These are phyloP conservation scores for Tephrocybe sp. DNA, from an alignment of 768 basidiomycete species.

Conservation along the genomic window DNA sequence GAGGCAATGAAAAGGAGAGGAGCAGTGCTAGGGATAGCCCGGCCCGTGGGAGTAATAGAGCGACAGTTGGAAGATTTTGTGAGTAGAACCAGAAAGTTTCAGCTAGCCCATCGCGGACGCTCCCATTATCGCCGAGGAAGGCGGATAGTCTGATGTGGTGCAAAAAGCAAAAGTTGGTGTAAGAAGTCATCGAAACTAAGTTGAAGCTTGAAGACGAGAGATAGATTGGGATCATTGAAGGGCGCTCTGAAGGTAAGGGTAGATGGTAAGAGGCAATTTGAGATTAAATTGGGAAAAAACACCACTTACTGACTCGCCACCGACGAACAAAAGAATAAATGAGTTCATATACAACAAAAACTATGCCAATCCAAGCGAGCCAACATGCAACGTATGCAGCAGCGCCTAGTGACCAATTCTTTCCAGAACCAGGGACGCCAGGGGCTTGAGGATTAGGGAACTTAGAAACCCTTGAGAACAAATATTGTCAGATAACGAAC, in stretches of 20 bases:
- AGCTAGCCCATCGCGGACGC: constrained; percentile 52
- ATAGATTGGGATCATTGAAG: constrained; percentile 79
- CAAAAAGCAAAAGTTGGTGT: constrained; percentile 81
- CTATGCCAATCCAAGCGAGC: constrained; percentile 67
- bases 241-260: constrained; percentile 57
- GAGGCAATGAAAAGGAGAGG: constrained; percentile 55
- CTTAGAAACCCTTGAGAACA: constrained; percentile 58
- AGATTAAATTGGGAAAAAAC: constrained; percentile 12
- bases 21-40: constrained; percentile 71
- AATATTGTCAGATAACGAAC: constrained; percentile 2
- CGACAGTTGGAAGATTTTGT: constrained; percentile 81
- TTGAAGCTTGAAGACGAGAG: constrained; percentile 77
- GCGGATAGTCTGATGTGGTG: constrained; percentile 75
- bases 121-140: constrained; percentile 50
- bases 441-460: constrained; percentile 68
- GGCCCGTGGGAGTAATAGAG: constrained; percentile 81
- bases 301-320: constrained; percentile 75
- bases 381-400: constrained; percentile 85
- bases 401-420: constrained; percentile 79
- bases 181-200: constrained; percentile 74
- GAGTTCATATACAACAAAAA: constrained; percentile 76
- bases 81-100: constrained; percentile 83
- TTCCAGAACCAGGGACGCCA: constrained; percentile 67
- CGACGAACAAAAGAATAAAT: constrained; percentile 71
- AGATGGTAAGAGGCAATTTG: constrained; percentile 12